These are phyloP conservation scores for Neospermospora avenae DNA, from an alignment of 2,329 filamentous ascomycete genomes.

Conservation along the genomic window DNA sequence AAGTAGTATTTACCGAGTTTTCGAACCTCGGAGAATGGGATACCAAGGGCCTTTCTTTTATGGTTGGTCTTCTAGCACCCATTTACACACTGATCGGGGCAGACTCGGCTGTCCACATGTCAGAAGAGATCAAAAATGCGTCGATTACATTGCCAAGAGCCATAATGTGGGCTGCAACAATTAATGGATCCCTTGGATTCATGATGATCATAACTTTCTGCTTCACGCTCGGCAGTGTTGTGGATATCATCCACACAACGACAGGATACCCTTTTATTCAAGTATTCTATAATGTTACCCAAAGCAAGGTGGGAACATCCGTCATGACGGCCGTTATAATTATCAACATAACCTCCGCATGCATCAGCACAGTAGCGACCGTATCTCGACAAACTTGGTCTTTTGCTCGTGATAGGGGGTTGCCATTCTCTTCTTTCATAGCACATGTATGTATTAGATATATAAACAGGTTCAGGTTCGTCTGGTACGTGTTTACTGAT, in stretches of 20 bases:
- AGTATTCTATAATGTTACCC: conserved; percentile 49
- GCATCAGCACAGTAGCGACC: conserved; percentile 36
- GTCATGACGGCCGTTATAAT: conserved; percentile 45
- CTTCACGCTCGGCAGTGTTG: conserved; percentile 37
- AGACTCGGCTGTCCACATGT: conserved; percentile 38
- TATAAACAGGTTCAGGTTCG: neutral
- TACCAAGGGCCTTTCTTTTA: conserved; percentile 33
- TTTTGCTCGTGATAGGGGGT: conserved; percentile 43
- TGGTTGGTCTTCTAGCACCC: conserved; percentile 39
- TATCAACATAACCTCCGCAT: conserved; percentile 37
- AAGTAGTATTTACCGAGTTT: conserved; percentile 34
- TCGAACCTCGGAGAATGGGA: conserved; percentile 35
- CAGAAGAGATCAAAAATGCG: conserved; percentile 49
- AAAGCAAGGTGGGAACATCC: conserved; percentile 43
- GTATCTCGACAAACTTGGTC: conserved; percentile 41
- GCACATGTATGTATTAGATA: conserved; percentile 27
- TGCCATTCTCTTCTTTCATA: conserved; percentile 40
- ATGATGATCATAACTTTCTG: conserved; percentile 35
- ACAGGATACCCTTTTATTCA: conserved; percentile 48
- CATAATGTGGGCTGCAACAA: conserved; percentile 43
- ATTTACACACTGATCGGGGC: conserved; percentile 29
- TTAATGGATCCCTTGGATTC: conserved; percentile 47
- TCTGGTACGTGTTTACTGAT: neutral
- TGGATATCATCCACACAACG: conserved; percentile 37
- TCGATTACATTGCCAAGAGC: conserved; percentile 44